These are phyloP conservation scores for Laguncularia racemosa DNA, from an alignment of 345 rosid species.

Conservation along the genomic window DNA sequence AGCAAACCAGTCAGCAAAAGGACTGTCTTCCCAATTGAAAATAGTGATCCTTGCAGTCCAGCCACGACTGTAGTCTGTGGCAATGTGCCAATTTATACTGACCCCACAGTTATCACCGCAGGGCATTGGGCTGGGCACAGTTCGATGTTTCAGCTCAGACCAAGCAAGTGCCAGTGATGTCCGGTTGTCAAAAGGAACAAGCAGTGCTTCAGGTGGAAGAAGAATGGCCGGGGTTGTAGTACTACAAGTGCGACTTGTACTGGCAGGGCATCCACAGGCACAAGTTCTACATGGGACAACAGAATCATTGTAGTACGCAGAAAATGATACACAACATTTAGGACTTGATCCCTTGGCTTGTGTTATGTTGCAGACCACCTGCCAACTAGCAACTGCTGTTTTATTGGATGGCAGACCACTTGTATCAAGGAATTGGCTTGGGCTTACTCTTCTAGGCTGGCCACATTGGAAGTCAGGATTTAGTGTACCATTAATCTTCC, in stretches of 20 bases:
- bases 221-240: slow-evolving; percentile 59
- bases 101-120: slow-evolving; percentile 93
- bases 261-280: slow-evolving; percentile 80
- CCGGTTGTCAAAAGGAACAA: slow-evolving; percentile 81
- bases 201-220: slow-evolving; percentile 78
- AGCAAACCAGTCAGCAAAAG: slow-evolving; percentile 83
- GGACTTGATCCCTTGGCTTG: slow-evolving; percentile 61
- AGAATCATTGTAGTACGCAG: slow-evolving; percentile 86
- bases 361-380: slow-evolving; percentile 89
- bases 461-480: slow-evolving; percentile 85
- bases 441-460: slow-evolving; percentile 74
- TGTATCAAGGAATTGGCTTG: slow-evolving; percentile 64
- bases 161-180: slow-evolving; percentile 51
- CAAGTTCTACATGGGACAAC: slow-evolving; percentile 80
- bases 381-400: slow-evolving; percentile 85
- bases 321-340: slow-evolving; percentile 83
- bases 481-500: slow-evolving; percentile 70
- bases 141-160: slow-evolving; percentile 51
- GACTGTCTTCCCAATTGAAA: slow-evolving; percentile 80
- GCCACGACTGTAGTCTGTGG: slow-evolving; percentile 65
- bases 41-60: slow-evolving; percentile 88
- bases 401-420: slow-evolving; percentile 60
- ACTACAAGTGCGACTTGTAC: slow-evolving; percentile 52
- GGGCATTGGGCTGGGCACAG: slow-evolving; percentile 69
- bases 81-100: slow-evolving; percentile 83